A percentile compares a stretch with the other conserved stretches of the same genome.
phyloP scores from a whole-genome alignment of 2,329 filamentous ascomycete genomes.

The Chrysoporthe austroafricana region DNA sequence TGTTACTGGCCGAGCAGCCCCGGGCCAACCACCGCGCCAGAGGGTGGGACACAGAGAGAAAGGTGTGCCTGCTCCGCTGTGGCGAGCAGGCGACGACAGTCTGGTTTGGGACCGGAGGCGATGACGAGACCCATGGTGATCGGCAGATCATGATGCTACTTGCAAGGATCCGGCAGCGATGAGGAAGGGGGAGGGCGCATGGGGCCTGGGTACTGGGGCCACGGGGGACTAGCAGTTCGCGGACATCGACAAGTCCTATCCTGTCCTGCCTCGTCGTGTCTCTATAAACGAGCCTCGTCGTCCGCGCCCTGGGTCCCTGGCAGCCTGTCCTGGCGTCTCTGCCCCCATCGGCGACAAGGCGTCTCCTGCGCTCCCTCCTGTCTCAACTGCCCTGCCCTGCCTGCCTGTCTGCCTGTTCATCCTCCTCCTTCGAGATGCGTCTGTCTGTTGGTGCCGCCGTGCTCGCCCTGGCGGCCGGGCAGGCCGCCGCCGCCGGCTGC shows the following conservation, averaged over 20 bases:
- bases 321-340: neutral
- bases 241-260: neutral
- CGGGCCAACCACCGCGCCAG: neutral
- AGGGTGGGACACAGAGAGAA: neutral
- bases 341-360: neutral
- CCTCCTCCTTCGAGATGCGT: constrained; percentile 1
- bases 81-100: neutral
- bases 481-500: constrained; percentile 14
- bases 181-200: neutral
- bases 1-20: neutral
- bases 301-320: neutral
- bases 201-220: neutral
- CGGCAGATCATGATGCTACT: neutral
- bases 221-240: too few relatives aligned
- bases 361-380: neutral
- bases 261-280: neutral
- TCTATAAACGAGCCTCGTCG: neutral
- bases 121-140: neutral
- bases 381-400: too few relatives aligned
- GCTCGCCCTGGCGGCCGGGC: constrained; percentile 11
- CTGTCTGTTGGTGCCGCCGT: constrained; percentile 13
- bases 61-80: neutral
- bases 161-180: neutral
- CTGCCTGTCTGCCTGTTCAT: too few relatives aligned
- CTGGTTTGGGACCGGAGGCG: neutral